phyloP scores from a whole-genome alignment of 2,329 filamentous ascomycete genomes.

The Fusarium agapanthi region DNA sequence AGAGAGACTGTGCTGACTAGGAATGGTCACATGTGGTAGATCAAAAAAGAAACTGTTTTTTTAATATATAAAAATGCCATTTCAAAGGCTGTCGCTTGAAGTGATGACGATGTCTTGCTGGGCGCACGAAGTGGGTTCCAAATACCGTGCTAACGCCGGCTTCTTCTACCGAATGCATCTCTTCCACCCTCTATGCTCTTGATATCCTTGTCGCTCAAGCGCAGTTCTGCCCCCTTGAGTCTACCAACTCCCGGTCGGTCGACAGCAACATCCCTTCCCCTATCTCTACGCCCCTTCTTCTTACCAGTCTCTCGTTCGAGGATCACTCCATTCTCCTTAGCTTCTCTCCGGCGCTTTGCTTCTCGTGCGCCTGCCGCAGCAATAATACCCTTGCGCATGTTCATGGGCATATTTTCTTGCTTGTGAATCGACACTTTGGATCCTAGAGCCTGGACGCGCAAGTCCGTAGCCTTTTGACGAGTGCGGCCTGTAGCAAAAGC shows the following conservation, averaged over 20 bases:
- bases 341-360: constrained; percentile 76
- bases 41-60: constrained; percentile 30
- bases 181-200: constrained; percentile 70
- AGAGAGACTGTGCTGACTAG: constrained; percentile 10
- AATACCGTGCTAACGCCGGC: constrained; percentile 35
- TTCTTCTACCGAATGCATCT: constrained; percentile 52
- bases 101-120: background rate
- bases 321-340: constrained; percentile 89
- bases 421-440: constrained; percentile 77
- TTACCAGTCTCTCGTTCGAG: constrained; percentile 68
- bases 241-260: constrained; percentile 82
- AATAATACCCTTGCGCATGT: constrained; percentile 84
- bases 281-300: constrained; percentile 52
- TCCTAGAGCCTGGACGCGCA: constrained; percentile 83
- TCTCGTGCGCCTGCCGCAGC: constrained; percentile 73
- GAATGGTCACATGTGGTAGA: constrained; percentile 20
- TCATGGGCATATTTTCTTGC: constrained; percentile 90
- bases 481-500: constrained; percentile 71
- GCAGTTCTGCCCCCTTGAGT: constrained; percentile 81
- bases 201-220: constrained; percentile 80
- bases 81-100: background rate
- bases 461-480: constrained; percentile 82
- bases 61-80: background rate
- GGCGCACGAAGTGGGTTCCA: background rate
- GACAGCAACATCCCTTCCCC: constrained; percentile 66